These are phyloP conservation scores for Dothidotthia symphoricarpi DNA, from an alignment of 2,329 filamentous ascomycete genomes.

Conservation along the genomic window DNA sequence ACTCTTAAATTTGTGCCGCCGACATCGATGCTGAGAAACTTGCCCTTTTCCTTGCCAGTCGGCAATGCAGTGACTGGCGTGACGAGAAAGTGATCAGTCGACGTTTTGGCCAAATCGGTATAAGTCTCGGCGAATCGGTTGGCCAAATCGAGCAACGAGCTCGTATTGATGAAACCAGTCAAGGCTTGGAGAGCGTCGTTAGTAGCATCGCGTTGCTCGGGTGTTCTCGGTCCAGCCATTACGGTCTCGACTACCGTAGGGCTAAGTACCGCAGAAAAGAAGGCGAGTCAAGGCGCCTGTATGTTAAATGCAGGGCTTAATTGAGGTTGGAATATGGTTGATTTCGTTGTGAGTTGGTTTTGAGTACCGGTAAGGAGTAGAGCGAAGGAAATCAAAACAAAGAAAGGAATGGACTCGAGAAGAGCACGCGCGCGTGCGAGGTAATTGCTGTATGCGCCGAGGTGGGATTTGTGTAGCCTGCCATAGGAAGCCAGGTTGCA, in stretches of 20 bases:
- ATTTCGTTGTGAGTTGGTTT: neutral
- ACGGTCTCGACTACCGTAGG: conserved; percentile 5
- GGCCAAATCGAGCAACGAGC: conserved; percentile 35
- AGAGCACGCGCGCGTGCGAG: neutral
- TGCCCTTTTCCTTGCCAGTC: conserved; percentile 65
- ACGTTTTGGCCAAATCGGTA: conserved; percentile 32
- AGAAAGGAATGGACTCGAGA: no score
- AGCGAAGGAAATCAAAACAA: conserved; percentile 4
- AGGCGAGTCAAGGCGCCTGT: neutral
- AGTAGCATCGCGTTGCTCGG: conserved; percentile 5
- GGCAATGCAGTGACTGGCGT: conserved; percentile 43
- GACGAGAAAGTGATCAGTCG: conserved; percentile 42
- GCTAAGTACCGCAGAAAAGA: neutral
- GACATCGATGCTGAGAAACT: conserved; percentile 48
- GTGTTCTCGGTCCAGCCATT: conserved; percentile 17
- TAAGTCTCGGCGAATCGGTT: conserved; percentile 39
- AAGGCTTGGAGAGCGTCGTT: conserved; percentile 28
- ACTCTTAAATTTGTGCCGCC: conserved; percentile 69
- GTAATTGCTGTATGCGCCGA: conserved; percentile 3
- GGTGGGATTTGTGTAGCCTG: conserved; percentile 15
- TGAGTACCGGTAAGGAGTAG: neutral
- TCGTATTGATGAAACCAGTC: conserved; percentile 34
- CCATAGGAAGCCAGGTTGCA: conserved; percentile 15
- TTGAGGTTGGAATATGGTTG: no score
- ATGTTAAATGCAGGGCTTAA: no score